Evolutionary conservation across 1,284 basidiomycete genomes (phyloP).

Genomic region (Erythrobasidium hasegawianum): DNA sequence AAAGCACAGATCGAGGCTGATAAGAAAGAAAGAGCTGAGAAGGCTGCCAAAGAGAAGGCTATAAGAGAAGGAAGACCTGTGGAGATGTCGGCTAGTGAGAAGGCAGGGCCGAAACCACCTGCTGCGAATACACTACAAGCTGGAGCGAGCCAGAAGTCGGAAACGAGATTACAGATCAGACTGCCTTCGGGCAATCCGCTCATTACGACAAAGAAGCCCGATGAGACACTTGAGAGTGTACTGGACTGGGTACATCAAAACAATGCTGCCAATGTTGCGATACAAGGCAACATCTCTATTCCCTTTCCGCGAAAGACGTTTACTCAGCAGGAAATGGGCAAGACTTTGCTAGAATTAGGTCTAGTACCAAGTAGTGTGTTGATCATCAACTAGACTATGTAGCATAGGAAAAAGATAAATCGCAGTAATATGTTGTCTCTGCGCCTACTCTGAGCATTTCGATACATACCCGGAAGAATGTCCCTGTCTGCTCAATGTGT

Average conservation of each 20-base stretch:
- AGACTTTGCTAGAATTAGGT: conserved; percentile 36
- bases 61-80: conserved; percentile 64
- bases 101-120: conserved; percentile 39
- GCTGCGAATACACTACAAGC: conserved; percentile 49
- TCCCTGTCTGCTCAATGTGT: conserved; percentile 59
- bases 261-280: conserved; percentile 46
- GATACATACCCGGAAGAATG: conserved; percentile 43
- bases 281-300: conserved; percentile 24
- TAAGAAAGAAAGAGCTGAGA: conserved; percentile 80
- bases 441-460: neutral
- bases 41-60: conserved; percentile 76
- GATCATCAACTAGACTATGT: conserved; percentile 24
- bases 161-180: conserved; percentile 64
- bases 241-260: conserved; percentile 65
- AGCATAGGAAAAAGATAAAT: no score
- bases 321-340: conserved; percentile 31
- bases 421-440: no score
- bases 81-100: conserved; percentile 46
- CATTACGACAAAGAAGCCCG: conserved; percentile 72
- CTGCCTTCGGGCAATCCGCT: conserved; percentile 74
- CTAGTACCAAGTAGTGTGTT: conserved; percentile 36
- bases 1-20: conserved; percentile 92
- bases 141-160: conserved; percentile 50
- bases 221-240: conserved; percentile 70
- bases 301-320: conserved; percentile 37